Conservation (phyloP, 2,329 filamentous ascomycete genomes). For the Clarireedia paspali region DNA sequence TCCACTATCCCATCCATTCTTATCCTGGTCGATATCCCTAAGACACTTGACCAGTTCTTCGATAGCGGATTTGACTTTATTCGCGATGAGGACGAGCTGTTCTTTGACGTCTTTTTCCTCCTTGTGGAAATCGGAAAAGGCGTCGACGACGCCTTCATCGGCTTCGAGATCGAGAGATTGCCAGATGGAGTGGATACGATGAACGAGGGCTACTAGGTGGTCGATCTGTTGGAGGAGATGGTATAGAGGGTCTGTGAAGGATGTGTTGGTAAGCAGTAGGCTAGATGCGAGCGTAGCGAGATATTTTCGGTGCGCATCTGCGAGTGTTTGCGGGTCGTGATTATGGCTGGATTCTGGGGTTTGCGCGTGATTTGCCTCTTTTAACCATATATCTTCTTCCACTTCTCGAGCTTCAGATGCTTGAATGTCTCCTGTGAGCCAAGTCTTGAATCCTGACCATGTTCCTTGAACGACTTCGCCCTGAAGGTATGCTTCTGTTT, state of each 20-base stretch:
- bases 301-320: conserved; percentile 71
- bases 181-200: conserved; percentile 70
- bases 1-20: conserved; percentile 30
- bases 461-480: conserved; percentile 77
- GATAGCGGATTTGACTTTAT: conserved; percentile 58
- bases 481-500: conserved; percentile 82
- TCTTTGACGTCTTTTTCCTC: conserved; percentile 64
- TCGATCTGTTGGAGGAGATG: conserved; percentile 68
- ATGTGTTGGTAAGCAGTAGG: conserved; percentile 56
- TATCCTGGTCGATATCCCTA: conserved; percentile 43
- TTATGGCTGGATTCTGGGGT: conserved; percentile 17
- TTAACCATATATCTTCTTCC: conserved; percentile 38
- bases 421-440: conserved; percentile 45
- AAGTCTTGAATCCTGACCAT: conserved; percentile 71
- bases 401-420: conserved; percentile 13
- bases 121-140: conserved; percentile 59
- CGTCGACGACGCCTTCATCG: conserved; percentile 74
- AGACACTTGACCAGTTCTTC: conserved; percentile 50
- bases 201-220: conserved; percentile 68
- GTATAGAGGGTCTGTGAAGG: conserved; percentile 59
- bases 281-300: conserved; percentile 59
- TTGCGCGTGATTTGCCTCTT: conserved; percentile 17
- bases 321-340: conserved; percentile 80
- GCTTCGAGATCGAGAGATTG: conserved; percentile 71
- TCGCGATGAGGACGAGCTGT: conserved; percentile 57